Base-by-base conservation (phyloP, 371 early-diverging fungal genomes). In the Apophysomyces trapeziformis region DNA sequence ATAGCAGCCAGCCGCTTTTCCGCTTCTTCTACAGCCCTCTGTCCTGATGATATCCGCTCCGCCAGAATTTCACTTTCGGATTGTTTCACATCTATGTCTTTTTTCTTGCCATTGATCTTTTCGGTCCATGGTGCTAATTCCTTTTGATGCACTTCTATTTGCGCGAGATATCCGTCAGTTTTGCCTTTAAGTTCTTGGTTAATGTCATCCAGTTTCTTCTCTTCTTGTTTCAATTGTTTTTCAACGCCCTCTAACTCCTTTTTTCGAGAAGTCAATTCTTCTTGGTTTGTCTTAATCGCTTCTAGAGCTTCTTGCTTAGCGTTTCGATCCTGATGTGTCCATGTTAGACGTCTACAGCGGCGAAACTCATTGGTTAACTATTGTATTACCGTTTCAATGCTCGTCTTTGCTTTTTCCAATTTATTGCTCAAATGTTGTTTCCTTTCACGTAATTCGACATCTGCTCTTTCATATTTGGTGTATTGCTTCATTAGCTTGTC, bases 61-160 rank as follows among this genome's bases (percentile, higher is more conserved):
- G 86, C 82, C 6, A 95, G 68, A 36, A 95, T 76, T 35, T 88
- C 81, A 16, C 87, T 76, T 77, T 96, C 97, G 0, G 96, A 91
- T 66, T 85, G 77, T 4, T 90, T 88, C 60, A 96, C 86, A 60
- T 95, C 92, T 46, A 94, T 85, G 32, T 76, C 75, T 45, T 89
- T 85, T 76, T 93, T 88, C 65, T 88, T 87, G 36, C 73, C 83
- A 63, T 85, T 86, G 65, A 95, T 89, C 74, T 90, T 90, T 65
- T 90, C 92, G 26, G 83, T 82, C 93, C 93, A 93, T 12, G 96
- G 96, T 13, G 89, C 92, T n/a, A 94, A 79, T 61, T 91, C 86
- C 43, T 84, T 86, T 70, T 95, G 90, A 63, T 92, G 89, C 21
- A 81, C 83, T 68, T 92, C 92, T 21, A 95, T 91, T 61, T 93